Evolutionary conservation across 768 basidiomycete genomes (phyloP).

Genomic region (Infundibulicybe gibba): DNA sequence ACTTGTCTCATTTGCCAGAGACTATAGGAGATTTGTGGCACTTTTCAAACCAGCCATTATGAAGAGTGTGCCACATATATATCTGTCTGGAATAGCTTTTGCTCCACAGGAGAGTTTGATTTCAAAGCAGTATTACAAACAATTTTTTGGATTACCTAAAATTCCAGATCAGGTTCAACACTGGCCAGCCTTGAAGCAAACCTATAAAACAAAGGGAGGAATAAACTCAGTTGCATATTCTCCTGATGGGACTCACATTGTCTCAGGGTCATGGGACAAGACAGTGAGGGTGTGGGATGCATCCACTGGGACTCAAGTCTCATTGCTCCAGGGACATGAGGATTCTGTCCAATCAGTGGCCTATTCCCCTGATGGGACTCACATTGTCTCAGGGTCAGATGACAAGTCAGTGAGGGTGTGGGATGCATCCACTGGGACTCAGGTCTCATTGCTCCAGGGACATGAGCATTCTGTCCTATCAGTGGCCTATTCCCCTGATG

Average conservation of each 20-base stretch:
- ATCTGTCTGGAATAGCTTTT: constrained; percentile 35
- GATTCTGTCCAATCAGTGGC: constrained; percentile 2
- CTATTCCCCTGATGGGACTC: constrained; percentile 13
- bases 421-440: constrained; percentile 5
- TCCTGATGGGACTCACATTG: constrained; percentile 15
- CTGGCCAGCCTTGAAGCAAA: no score
- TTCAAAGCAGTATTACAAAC: constrained; percentile 5
- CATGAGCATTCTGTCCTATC: constrained; percentile 3
- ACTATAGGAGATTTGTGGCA: constrained; percentile 23
- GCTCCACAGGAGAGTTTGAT: constrained; percentile 21
- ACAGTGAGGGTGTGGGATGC: constrained; percentile 15
- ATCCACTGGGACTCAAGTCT: not conserved
- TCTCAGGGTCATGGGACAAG: constrained; percentile 11
- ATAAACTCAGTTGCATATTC: constrained; percentile 12
- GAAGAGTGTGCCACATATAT: constrained; percentile 30
- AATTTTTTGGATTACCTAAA: no score
- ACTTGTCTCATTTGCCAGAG: constrained; percentile 8
- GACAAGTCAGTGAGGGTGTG: constrained; percentile 12
- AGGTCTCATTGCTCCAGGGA: constrained; percentile 3
- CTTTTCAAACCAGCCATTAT: constrained; percentile 23
- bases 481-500: constrained; percentile 14
- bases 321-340: constrained; percentile 5
- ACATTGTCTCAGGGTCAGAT: constrained; percentile 14
- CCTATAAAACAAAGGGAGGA: not conserved
- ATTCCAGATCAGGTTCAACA: no score